Conservation (phyloP, 139 green algal species). For the Chlamydomonas schloesseri region DNA sequence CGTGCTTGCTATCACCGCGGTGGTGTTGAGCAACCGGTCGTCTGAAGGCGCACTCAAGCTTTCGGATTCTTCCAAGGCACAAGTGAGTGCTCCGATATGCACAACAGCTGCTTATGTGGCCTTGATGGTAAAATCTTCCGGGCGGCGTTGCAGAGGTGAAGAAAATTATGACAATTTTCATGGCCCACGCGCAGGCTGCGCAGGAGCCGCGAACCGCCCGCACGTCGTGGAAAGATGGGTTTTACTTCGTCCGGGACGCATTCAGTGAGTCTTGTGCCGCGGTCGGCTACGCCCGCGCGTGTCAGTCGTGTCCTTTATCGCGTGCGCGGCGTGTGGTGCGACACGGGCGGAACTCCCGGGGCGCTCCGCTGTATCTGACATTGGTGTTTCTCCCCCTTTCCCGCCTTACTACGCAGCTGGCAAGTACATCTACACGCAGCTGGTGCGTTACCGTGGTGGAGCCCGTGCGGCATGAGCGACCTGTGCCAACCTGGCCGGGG, state of each 20-base stretch:
- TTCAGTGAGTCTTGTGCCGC: conserved; percentile 17
- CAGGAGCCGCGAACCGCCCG: background rate
- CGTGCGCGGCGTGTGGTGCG: too few relatives aligned
- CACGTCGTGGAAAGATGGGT: background rate
- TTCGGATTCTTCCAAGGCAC: background rate
- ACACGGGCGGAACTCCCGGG: too few relatives aligned
- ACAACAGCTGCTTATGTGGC: too few relatives aligned
- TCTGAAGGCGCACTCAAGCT: background rate
- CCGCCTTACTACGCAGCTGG: background rate
- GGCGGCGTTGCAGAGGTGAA: too few relatives aligned
- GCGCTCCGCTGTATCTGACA: background rate
- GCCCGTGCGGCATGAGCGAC: conserved; percentile 4
- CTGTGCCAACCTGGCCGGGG: too few relatives aligned
- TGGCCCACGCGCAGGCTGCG: too few relatives aligned
- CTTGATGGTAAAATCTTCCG: too few relatives aligned
- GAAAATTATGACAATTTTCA: too few relatives aligned
- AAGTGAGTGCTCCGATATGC: background rate
- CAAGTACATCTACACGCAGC: conserved; percentile 24
- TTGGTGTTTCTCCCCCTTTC: background rate
- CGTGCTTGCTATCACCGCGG: background rate
- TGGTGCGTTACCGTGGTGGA: background rate
- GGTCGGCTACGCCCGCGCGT: too few relatives aligned
- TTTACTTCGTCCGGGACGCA: conserved; percentile 8
- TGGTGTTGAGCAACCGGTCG: background rate
- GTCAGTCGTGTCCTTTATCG: too few relatives aligned